Evolutionary conservation across 345 rosid species (phyloP), one percentile per base, ranked within the genome.

Genomic region (Cardamine occulta): DNA sequence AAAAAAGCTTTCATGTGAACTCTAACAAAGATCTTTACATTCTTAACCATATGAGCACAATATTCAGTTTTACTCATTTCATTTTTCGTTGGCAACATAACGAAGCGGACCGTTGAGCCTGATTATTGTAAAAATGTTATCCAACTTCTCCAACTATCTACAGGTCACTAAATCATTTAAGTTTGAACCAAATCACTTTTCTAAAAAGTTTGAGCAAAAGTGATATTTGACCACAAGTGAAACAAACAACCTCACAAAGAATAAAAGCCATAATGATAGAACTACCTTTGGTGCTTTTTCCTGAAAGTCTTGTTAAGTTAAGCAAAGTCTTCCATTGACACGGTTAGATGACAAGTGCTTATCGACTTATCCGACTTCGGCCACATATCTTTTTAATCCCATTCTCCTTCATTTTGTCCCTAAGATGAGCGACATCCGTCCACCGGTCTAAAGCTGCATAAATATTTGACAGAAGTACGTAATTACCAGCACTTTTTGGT

Each of bases 381-480:
- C 96, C 96, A 3, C 83, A 83, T 60, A 88, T 66, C 80, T 90
- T 90, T 60, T 11, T 78, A 35, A 86, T 35, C 7, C 96, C 91
- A 66, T 63, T 86, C 75, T 85, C 91, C 57, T 74, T 81, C 93
- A 90, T 90, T 84, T 68, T 77, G 35, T 81, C 80, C 81, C 91
- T 86, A 24, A 90, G 70, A 69, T 60, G 69, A 77, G 81, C 84
- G 8, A 87, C 91, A 63, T 88, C 91, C 10, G 58, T 24, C 96
- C 96, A 90, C 64, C 82, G 84, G 14, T 83, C 87, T 6, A 85
- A 83, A 31, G 89, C 86, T 4, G 93, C 96, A 68, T 88, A 88
- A 40, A 88, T 88, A 66, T 85, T 79, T 42, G 96, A 92, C 74
- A 92, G 77, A 59, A 90, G 81, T 79, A 90, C 91, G 74, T 87